phyloP scores from a whole-genome alignment of 352 stramenopile genomes.

The Pythium sukuiense region DNA sequence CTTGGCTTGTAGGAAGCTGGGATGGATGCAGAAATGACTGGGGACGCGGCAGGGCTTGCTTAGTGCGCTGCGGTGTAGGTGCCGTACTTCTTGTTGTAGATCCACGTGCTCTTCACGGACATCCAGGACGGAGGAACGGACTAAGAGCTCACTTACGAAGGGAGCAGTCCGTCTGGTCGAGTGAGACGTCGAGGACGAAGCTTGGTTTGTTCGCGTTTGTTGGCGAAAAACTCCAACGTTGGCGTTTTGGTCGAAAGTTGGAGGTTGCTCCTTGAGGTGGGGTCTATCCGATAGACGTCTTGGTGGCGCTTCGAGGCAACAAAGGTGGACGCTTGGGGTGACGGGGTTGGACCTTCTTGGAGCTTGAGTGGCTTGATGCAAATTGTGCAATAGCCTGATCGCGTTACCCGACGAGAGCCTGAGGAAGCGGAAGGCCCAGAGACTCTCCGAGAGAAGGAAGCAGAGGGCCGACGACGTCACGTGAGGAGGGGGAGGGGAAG shows the following conservation, averaged over 20 bases:
- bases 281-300: background rate
- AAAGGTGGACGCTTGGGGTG: slow-evolving; percentile 9
- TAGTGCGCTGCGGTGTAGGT: slow-evolving; percentile 73
- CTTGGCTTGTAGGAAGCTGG: background rate
- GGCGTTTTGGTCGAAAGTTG: slow-evolving; percentile 1
- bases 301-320: background rate
- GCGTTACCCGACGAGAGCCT: slow-evolving; percentile 52
- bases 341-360: background rate
- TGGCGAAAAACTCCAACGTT: background rate
- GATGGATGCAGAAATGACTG: background rate
- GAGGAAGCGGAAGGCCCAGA: slow-evolving; percentile 2
- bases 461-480: background rate
- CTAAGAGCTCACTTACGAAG: no score
- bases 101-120: slow-evolving; percentile 83
- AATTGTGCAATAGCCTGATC: slow-evolving; percentile 70
- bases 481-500: background rate
- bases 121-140: slow-evolving; percentile 36
- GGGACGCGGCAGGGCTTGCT: background rate
- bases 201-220: background rate
- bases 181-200: slow-evolving; percentile 1
- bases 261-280: no score
- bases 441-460: slow-evolving; percentile 7
- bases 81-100: slow-evolving; percentile 85
- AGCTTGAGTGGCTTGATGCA: slow-evolving; percentile 26
- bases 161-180: background rate